Base-by-base conservation (phyloP, 495 filamentous ascomycete genomes). In the Usnea hakonensis region DNA sequence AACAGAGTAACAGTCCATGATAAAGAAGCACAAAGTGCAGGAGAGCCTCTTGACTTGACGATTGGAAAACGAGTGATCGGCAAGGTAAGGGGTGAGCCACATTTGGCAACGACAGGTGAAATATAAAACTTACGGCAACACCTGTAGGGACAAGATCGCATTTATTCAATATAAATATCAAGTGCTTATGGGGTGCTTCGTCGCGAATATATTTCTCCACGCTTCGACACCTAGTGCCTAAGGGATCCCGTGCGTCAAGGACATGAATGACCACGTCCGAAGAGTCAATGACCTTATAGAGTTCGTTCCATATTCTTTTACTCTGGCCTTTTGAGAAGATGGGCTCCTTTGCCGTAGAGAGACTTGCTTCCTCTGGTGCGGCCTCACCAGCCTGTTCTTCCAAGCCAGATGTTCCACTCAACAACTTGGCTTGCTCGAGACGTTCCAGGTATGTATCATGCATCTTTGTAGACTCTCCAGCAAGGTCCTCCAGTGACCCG, bases 251-350 rank as follows among this genome's bases (percentile, higher is more conserved):
- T 37, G 93, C 90, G 76, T 97, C 93, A 6, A 97, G 74, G n/a
- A 95, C 89, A 67, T 97, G 93, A 36, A 97, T 87, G 36, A 97
- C 83, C 30, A 97, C 91, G 71, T 97, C 93, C n/a, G 90, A 93
- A 10, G 90, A 92, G 74, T 96, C 91, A 32, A 97, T 91, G 69
- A 96, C 90, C 76, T 98, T 96, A 77, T 93, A 96, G n/a, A 98
- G 74, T 68, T 98, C 94, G 73, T 97, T 97, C 91, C 91, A 97
- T 67, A 98, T 98, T 55, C 94, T 81, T 74, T 94, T 95, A 65
- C 85, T 89, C 72, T 95, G 90, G 19, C 94, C 94, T 77, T 98
- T 98, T 56, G 77, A 85, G 76, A 98, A 98, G 56, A 98, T 88
- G 30, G 91, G 82, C 68, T 98, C 94, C 62, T 87, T 80, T 26